phyloP scores from a whole-genome alignment of 139 green algal genomes.

The Spirogloea muscicola region DNA sequence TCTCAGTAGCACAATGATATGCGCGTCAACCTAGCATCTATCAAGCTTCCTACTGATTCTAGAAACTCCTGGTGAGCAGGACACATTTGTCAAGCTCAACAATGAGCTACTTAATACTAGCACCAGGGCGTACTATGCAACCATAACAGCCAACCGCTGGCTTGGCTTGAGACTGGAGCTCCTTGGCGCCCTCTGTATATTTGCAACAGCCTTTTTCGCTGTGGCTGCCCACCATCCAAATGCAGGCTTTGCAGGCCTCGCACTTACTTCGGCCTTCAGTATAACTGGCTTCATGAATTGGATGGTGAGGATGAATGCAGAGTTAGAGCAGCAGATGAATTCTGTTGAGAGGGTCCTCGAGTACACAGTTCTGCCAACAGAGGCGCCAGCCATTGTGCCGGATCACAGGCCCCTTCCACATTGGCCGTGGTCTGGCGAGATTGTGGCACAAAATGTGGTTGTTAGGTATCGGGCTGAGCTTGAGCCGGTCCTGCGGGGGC shows the following conservation, averaged over 20 bases:
- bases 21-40: too few species aligned
- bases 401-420: slow-evolving; percentile 14
- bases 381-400: slow-evolving; percentile 23
- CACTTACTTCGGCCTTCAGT: slow-evolving; percentile 79
- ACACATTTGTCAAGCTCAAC: slow-evolving; percentile 6
- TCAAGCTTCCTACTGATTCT: too few species aligned
- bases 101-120: slow-evolving; percentile 37
- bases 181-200: slow-evolving; percentile 68
- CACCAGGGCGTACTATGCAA: slow-evolving; percentile 33
- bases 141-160: slow-evolving; percentile 76
- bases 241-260: slow-evolving; percentile 72
- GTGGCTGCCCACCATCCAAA: neutral
- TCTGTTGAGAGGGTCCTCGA: slow-evolving; percentile 82
- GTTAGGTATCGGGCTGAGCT: slow-evolving; percentile 82
- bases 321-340: slow-evolving; percentile 68
- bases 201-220: slow-evolving; percentile 32
- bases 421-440: slow-evolving; percentile 63
- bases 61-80: too few species aligned
- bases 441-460: slow-evolving; percentile 62
- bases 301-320: slow-evolving; percentile 87
- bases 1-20: too few species aligned
- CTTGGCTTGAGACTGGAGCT: slow-evolving; percentile 85
- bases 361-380: slow-evolving; percentile 58
- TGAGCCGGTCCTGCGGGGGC: slow-evolving; percentile 68
- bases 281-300: slow-evolving; percentile 86